These are phyloP conservation scores for Gymnopus androsaceus DNA, from an alignment of 1,284 basidiomycete species.

Conservation along the genomic window DNA sequence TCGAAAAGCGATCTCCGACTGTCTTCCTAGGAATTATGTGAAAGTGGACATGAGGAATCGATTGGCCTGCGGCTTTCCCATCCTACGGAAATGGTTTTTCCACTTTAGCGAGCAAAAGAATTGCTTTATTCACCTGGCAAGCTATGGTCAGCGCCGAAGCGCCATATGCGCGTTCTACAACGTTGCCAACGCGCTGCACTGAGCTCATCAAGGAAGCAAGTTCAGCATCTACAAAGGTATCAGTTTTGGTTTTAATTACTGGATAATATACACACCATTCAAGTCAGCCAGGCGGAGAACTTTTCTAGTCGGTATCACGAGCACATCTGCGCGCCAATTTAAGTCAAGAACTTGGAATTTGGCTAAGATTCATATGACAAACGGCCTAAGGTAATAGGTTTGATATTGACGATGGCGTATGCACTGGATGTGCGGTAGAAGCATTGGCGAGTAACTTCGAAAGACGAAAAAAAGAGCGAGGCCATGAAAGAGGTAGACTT, in stretches of 20 bases:
- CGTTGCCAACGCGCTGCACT: constrained; percentile 70
- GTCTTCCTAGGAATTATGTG: constrained; percentile 82
- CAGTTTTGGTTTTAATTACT: background rate
- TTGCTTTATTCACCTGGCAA: constrained; percentile 60
- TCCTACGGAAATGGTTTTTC: constrained; percentile 54
- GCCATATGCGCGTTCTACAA: constrained; percentile 71
- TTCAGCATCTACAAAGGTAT: constrained; percentile 50
- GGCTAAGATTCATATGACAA: background rate
- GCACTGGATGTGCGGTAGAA: constrained; percentile 75
- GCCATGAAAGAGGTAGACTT: constrained; percentile 33
- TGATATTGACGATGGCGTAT: constrained; percentile 89
- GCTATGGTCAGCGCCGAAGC: constrained; percentile 81
- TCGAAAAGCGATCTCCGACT: constrained; percentile 67
- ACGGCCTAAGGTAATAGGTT: constrained; percentile 29
- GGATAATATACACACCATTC: constrained; percentile 31
- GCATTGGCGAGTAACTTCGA: constrained; percentile 81
- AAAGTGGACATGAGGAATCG: constrained; percentile 75
- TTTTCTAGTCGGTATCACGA: constrained; percentile 79
- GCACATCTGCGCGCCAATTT: constrained; percentile 64
- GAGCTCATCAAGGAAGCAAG: constrained; percentile 77
- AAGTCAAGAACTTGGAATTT: constrained; percentile 4
- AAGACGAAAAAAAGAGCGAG: constrained; percentile 73
- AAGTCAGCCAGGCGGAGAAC: constrained; percentile 81
- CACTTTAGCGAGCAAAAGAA: constrained; percentile 2
- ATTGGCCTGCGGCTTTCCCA: constrained; percentile 77